Percentiles rank a stretch among this genome's conserved stretches.
Evolutionary conservation across 495 filamentous ascomycete species (phyloP).

Genomic region (Neurospora terricola): DNA sequence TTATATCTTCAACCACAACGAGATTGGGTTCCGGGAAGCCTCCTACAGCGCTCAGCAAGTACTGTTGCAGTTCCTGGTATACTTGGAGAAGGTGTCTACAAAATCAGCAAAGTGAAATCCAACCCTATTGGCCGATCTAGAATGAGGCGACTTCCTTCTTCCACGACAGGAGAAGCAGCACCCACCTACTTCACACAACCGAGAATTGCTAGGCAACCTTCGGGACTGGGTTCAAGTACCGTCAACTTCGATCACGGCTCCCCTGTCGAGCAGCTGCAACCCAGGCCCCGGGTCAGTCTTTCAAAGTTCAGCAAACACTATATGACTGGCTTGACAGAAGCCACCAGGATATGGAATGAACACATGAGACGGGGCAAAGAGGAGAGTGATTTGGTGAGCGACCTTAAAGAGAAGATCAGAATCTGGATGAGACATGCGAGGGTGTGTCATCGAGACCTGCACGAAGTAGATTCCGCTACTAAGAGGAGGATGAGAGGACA

Average conservation of each 20-base stretch:
- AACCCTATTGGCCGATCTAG: slow-evolving; percentile 1
- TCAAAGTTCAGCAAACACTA: neutral
- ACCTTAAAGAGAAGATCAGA: slow-evolving; percentile 1
- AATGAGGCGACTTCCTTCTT: neutral
- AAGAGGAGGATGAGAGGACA: slow-evolving; percentile 8
- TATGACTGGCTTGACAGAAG: slow-evolving; percentile 4
- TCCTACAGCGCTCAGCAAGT: slow-evolving; percentile 8
- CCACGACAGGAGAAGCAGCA: neutral
- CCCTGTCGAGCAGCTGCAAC: neutral
- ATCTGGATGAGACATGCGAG: slow-evolving; percentile 6
- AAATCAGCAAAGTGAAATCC: slow-evolving; percentile 16
- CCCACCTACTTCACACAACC: neutral
- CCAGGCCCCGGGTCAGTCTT: neutral
- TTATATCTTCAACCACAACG: neutral
- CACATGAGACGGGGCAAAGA: slow-evolving; percentile 11
- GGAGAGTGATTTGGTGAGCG: slow-evolving; percentile 3
- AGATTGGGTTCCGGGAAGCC: slow-evolving; percentile 7
- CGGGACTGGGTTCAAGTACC: neutral
- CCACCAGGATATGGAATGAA: slow-evolving; percentile 16
- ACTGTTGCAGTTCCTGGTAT: slow-evolving; percentile 12
- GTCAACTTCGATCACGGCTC: neutral
- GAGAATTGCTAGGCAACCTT: neutral
- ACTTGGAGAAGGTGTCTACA: slow-evolving; percentile 19
- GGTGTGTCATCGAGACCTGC: slow-evolving; percentile 8
- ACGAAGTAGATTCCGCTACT: slow-evolving; percentile 1